Conservation (phyloP, 345 rosid species). For the Hibiscus syriacus region DNA sequence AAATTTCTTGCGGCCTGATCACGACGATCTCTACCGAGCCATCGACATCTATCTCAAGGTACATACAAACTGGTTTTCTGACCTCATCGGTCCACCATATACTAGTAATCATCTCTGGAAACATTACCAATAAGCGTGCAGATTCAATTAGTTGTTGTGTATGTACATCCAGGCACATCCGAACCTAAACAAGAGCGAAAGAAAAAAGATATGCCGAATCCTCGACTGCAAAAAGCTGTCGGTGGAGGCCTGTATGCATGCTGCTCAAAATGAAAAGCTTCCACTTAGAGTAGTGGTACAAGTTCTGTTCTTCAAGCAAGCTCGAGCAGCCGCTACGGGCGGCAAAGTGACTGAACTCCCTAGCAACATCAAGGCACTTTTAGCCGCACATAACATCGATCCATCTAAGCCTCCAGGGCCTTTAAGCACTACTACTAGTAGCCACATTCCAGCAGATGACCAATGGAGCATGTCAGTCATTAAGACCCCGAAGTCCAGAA, state of each 20-base stretch:
- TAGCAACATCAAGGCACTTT: constrained; percentile 74
- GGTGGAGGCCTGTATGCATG: constrained; percentile 96
- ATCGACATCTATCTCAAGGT: constrained; percentile 98
- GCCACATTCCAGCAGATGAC: constrained; percentile 59
- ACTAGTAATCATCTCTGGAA: too few species aligned
- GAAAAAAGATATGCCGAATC: constrained; percentile 74
- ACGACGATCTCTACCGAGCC: constrained; percentile 90
- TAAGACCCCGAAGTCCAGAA: constrained; percentile 58
- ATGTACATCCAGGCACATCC: constrained; percentile 56
- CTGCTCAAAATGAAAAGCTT: constrained; percentile 85
- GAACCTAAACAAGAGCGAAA: constrained; percentile 69
- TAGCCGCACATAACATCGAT: constrained; percentile 61
- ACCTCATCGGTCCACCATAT: constrained; percentile 1
- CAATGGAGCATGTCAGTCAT: constrained; percentile 92
- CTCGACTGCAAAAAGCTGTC: constrained; percentile 93
- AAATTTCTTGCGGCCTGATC: constrained; percentile 75
- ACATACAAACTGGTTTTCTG: constrained; percentile 11
- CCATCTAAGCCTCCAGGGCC: constrained; percentile 62
- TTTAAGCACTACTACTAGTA: constrained; percentile 53
- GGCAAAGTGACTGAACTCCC: constrained; percentile 72
- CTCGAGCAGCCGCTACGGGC: constrained; percentile 62
- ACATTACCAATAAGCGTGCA: background rate
- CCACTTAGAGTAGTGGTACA: constrained; percentile 92
- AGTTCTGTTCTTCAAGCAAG: constrained; percentile 93
- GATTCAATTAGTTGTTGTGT: background rate